phyloP scores from a whole-genome alignment of 192 early-diverging fungal species.

The Funneliformis geosporum region DNA sequence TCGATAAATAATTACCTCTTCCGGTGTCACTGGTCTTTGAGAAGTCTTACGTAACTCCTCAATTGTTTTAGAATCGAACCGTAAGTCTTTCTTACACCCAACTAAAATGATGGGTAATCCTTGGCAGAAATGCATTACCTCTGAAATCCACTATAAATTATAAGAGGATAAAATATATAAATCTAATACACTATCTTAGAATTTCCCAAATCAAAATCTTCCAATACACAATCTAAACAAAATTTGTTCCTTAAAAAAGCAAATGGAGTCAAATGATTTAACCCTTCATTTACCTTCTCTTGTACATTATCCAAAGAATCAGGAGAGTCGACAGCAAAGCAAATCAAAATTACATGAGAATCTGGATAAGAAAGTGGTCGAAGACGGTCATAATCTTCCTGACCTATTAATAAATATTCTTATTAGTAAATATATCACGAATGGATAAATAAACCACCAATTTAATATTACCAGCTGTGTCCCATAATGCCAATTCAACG shows the following conservation, averaged over 20 bases:
- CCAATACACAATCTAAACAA: not conserved
- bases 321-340: slow-evolving; percentile 85
- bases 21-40: slow-evolving; percentile 71
- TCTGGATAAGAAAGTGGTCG: slow-evolving; percentile 91
- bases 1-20: slow-evolving; percentile 55
- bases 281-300: slow-evolving; percentile 51
- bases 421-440: slow-evolving; percentile 8
- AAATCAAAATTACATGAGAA: slow-evolving; percentile 90
- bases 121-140: slow-evolving; percentile 84
- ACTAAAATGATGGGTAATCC: slow-evolving; percentile 84
- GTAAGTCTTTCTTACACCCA: slow-evolving; percentile 87
- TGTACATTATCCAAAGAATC: slow-evolving; percentile 82
- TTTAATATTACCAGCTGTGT: slow-evolving; percentile 65
- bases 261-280: slow-evolving; percentile 8
- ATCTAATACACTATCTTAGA: no score
- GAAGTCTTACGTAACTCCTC: slow-evolving; percentile 73
- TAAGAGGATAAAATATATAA: no score
- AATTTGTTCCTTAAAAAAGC: not conserved
- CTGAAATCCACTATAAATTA: slow-evolving; percentile 81
- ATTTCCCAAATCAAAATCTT: not conserved
- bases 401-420: slow-evolving; percentile 50
- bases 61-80: slow-evolving; percentile 77
- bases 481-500: slow-evolving; percentile 74
- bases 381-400: slow-evolving; percentile 96
- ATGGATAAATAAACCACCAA: not conserved